Conservation (phyloP, 148 eudicot genomes). For the Oxyria digyna region DNA sequence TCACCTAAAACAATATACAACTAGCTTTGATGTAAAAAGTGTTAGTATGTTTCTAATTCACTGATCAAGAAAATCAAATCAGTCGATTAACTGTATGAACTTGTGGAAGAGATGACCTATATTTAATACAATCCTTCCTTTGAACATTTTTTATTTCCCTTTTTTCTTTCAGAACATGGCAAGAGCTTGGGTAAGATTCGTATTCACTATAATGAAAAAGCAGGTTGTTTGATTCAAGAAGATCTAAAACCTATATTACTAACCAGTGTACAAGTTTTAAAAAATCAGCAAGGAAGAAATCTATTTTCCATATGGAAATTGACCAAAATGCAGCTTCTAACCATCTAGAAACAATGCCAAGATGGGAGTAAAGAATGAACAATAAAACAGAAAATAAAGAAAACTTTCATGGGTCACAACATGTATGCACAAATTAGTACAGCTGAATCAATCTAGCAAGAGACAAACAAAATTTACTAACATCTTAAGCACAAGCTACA, state of each 20-base stretch:
- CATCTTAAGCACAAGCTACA: no score
- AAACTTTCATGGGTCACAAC: neutral
- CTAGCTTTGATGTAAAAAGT: neutral
- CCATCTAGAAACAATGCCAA: no score
- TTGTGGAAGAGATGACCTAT: neutral
- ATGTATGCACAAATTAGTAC: neutral
- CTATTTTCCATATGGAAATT: neutral
- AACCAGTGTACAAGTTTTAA: neutral
- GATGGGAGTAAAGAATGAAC: neutral
- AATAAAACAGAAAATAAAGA: neutral
- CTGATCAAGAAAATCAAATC: neutral
- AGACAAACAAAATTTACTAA: no score
- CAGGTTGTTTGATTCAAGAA: neutral
- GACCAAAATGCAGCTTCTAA: neutral
- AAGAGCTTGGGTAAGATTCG: neutral
- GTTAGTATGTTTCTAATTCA: neutral
- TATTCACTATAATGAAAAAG: neutral
- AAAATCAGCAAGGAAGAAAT: neutral
- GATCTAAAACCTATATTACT: neutral
- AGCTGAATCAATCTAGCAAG: neutral
- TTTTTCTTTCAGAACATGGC: no score
- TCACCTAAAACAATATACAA: no score
- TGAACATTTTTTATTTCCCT: no score
- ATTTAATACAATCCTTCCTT: no score
- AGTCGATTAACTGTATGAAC: neutral